Evolutionary conservation across 192 early-diverging fungal species (phyloP).

Genomic region (Phlyctochytrium bullatum): DNA sequence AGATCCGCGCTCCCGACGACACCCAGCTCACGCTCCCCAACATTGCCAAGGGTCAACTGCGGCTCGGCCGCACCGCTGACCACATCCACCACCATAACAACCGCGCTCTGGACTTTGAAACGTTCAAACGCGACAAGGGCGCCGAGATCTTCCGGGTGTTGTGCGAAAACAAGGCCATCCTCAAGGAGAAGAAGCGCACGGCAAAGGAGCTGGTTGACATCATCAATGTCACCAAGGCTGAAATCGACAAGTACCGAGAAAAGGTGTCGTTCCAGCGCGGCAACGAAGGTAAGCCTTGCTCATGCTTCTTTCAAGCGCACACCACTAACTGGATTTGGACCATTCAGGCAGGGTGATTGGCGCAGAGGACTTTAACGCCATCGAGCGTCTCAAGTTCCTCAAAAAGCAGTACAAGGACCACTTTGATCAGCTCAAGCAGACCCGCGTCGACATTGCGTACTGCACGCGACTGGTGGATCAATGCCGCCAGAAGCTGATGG

Average conservation of each 20-base stretch:
- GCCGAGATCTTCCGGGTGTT: constrained; percentile 53
- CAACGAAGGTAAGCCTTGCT: too few species aligned
- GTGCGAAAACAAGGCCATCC: constrained; percentile 58
- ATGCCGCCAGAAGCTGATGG: constrained; percentile 57
- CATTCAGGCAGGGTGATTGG: constrained; percentile 56
- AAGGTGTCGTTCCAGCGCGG: too few species aligned
- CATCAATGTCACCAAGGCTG: constrained; percentile 43
- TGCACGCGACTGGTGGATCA: constrained; percentile 51
- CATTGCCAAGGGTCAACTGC: too few species aligned
- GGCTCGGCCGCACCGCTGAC: too few species aligned
- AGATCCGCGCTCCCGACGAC: too few species aligned
- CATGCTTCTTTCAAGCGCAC: too few species aligned
- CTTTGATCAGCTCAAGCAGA: constrained; percentile 36
- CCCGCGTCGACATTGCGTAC: constrained; percentile 51
- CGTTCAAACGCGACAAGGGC: constrained; percentile 53
- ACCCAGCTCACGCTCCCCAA: too few species aligned
- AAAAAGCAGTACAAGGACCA: constrained; percentile 44
- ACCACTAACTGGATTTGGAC: too few species aligned
- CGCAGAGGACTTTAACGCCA: constrained; percentile 49
- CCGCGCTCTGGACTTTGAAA: constrained; percentile 60
- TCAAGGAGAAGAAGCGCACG: constrained; percentile 49
- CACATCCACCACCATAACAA: too few species aligned
- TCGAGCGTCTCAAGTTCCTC: constrained; percentile 40
- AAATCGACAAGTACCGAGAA: constrained; percentile 53
- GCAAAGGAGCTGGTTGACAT: constrained; percentile 42